A percentile compares a stretch with the other conserved stretches of the same genome.
phyloP scores from a whole-genome alignment of 2,329 filamentous ascomycete genomes.

The Penicillium griseofulvum region DNA sequence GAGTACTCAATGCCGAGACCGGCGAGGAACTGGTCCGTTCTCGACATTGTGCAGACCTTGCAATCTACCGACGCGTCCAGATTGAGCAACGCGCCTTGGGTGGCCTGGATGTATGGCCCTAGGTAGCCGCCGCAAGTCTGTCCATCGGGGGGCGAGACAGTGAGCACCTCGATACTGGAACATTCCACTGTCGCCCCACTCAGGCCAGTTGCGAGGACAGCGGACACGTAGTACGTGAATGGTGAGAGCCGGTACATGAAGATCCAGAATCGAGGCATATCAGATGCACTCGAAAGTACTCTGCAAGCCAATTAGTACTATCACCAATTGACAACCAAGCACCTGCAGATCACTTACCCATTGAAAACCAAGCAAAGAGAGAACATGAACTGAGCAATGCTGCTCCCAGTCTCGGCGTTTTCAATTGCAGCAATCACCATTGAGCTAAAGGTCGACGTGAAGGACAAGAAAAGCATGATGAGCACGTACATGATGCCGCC shows the following conservation, averaged over 20 bases:
- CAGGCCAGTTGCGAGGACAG: conserved; percentile 39
- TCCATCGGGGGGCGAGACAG: conserved; percentile 52
- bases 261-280: conserved; percentile 70
- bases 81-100: conserved; percentile 62
- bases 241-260: conserved; percentile 72
- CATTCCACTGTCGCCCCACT: conserved; percentile 31
- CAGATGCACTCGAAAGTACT: conserved; percentile 58
- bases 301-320: conserved; percentile 28
- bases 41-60: conserved; percentile 45
- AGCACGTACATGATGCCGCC: conserved; percentile 64
- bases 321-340: neutral
- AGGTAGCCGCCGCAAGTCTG: conserved; percentile 66
- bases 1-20: conserved; percentile 44
- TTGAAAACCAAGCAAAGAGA: conserved; percentile 60
- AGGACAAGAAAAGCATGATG: conserved; percentile 65
- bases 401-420: conserved; percentile 63
- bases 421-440: conserved; percentile 69
- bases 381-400: conserved; percentile 58
- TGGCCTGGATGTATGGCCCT: conserved; percentile 51
- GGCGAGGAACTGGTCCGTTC: conserved; percentile 54
- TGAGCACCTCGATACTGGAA: conserved; percentile 34
- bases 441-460: conserved; percentile 67
- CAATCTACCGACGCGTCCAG: conserved; percentile 58
- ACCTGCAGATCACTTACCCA: conserved; percentile 23
- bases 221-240: conserved; percentile 60